Conservation (phyloP, 331 rosid genomes). For the Acacia pycnantha region DNA sequence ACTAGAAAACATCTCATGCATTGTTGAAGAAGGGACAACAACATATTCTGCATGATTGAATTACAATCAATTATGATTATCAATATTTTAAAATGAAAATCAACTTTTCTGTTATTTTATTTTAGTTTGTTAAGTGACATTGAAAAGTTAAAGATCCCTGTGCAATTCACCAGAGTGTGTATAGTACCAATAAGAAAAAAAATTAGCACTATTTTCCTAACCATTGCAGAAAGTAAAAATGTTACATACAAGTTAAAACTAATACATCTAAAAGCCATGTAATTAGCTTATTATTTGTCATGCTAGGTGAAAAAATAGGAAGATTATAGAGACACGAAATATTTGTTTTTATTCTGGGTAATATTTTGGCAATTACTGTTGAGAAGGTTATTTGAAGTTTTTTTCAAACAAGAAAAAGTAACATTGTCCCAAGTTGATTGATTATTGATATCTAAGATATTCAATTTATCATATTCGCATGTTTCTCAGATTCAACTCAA, state of each 20-base stretch:
- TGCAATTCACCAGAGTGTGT: background rate
- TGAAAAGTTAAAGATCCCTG: background rate
- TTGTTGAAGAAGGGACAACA: background rate
- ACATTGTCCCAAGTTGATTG: background rate
- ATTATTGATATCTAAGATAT: background rate
- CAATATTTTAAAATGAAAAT: background rate
- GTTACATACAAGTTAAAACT: background rate
- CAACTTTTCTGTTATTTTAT: background rate
- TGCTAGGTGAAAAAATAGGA: background rate
- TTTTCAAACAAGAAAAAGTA: background rate
- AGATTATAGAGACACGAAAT: background rate
- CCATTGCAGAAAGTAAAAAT: background rate
- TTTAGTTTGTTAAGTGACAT: background rate
- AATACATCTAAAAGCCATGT: background rate
- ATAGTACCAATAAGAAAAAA: background rate
- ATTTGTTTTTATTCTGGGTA: background rate
- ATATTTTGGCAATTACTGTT: background rate
- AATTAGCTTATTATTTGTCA: background rate
- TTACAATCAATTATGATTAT: background rate
- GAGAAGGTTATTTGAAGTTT: background rate
- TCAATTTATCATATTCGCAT: constrained; percentile 11
- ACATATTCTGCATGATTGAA: background rate
- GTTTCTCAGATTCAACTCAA: constrained; percentile 64
- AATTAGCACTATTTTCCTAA: background rate
- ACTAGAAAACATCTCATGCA: background rate